Evolutionary conservation across 495 filamentous ascomycete genomes (phyloP), one percentile per base, ranked within the genome.

Genomic region (Penicillium nucicola): DNA sequence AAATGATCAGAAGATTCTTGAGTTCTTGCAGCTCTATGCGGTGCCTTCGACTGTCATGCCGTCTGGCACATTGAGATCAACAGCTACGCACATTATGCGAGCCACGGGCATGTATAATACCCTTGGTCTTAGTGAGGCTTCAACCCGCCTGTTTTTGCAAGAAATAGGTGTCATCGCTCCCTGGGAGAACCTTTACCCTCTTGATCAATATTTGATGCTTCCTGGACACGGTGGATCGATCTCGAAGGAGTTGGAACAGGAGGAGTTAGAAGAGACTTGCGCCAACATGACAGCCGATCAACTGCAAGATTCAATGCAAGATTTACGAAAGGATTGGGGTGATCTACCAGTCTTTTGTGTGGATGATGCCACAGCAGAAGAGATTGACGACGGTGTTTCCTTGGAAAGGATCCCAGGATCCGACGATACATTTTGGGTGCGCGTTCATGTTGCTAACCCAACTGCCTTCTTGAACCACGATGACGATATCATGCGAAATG

Each of bases 301-400:
- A n/a, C 40, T 66, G 48, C 45, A 53, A 30, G 74, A 75, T 45
- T 71, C 63, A 5, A 80, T 96, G 72, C 67, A 72, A 2, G 54
- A 64, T 25, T 60, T 90, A 35, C 81, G 93, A 32, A 82, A 77
- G 37, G 85, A 91, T 45, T 92, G 89, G 84, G 77, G 77, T 1
- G 67, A 82, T 40, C 55, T 86, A 42, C 79, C 81, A 0, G 86
- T 92, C 5, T 97, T 86, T 67, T 95, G 89, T 61, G 88, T 98
- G 48, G 93, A 98, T 62, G 77, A 79, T 53, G 71, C 74, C 2
- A 65, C 67, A 25, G 85, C 93, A 1, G 62, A 80, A 34, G 91
- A 97, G 58, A 88, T 95, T 44, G 93, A 98, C 53, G 92, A 97
- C 61, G 92, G 88, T 18, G 68, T 97, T 8, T 96, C 91, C 1